Evolutionary conservation across 2,329 filamentous ascomycete species (phyloP).

Genomic region (Xylariaceae sp.): DNA sequence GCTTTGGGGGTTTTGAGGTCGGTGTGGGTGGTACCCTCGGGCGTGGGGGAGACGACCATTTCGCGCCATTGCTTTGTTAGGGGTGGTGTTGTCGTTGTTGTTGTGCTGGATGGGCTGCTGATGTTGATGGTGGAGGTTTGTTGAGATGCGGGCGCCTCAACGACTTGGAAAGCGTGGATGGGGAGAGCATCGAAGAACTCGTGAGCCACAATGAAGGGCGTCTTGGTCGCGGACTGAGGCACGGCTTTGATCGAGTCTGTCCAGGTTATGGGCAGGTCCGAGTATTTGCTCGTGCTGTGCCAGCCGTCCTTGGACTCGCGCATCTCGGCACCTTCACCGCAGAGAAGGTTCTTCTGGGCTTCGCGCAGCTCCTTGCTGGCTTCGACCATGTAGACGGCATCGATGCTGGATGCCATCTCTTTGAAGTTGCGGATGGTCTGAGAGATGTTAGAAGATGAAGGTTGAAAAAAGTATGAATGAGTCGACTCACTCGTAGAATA

Average conservation of each 20-base stretch:
- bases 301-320: slow-evolving; percentile 68
- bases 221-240: slow-evolving; percentile 62
- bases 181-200: slow-evolving; percentile 98
- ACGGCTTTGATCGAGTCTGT: slow-evolving; percentile 83
- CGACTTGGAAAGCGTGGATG: slow-evolving; percentile 88
- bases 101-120: slow-evolving; percentile 40
- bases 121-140: slow-evolving; percentile 42
- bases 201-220: slow-evolving; percentile 90
- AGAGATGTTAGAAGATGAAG: background rate
- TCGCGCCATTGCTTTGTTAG: slow-evolving; percentile 65
- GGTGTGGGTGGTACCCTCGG: slow-evolving; percentile 48
- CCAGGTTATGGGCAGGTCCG: slow-evolving; percentile 74
- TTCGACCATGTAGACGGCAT: slow-evolving; percentile 90
- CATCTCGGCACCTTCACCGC: slow-evolving; percentile 62
- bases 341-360: slow-evolving; percentile 76
- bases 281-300: slow-evolving; percentile 70
- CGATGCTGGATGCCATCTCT: slow-evolving; percentile 67
- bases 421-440: slow-evolving; percentile 83
- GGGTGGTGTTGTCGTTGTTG: slow-evolving; percentile 31
- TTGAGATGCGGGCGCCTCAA: slow-evolving; percentile 45
- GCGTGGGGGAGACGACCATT: slow-evolving; percentile 67
- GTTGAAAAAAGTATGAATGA: background rate
- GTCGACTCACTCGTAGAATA: slow-evolving; percentile 69
- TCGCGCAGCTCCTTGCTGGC: slow-evolving; percentile 75
- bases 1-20: slow-evolving; percentile 50